Evolutionary conservation across 2,329 filamentous ascomycete genomes (phyloP).

Genomic region (Monilinia fructicola): DNA sequence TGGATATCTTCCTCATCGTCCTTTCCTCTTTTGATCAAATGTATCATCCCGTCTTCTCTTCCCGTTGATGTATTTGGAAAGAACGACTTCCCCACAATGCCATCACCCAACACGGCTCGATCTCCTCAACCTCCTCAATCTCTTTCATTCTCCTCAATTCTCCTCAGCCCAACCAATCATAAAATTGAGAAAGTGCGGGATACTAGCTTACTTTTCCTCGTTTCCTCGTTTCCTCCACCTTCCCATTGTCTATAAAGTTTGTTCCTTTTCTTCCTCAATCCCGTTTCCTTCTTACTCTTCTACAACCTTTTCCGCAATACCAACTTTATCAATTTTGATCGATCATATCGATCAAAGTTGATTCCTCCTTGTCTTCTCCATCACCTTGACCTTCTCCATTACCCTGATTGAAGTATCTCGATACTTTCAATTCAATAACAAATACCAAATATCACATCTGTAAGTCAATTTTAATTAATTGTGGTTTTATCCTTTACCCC

Average conservation of each 20-base stretch:
- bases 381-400: not conserved
- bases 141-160: not conserved
- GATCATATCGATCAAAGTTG: not conserved
- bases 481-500: no score
- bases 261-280: not conserved
- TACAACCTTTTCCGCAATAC: not conserved
- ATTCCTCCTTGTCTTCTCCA: not conserved
- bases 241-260: not conserved
- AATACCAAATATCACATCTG: not conserved
- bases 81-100: not conserved
- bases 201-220: constrained; percentile 1
- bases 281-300: not conserved
- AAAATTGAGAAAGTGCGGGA: not conserved
- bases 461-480: not conserved
- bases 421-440: not conserved
- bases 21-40: not conserved
- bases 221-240: no score
- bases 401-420: not conserved
- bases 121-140: not conserved
- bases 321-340: not conserved
- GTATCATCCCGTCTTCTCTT: not conserved
- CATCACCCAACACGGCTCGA: not conserved
- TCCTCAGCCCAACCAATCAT: not conserved
- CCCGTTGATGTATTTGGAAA: not conserved
- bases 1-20: no score